Base-by-base conservation (phyloP, 1,139 yeast species). In the Kazachstania sp. region DNA sequence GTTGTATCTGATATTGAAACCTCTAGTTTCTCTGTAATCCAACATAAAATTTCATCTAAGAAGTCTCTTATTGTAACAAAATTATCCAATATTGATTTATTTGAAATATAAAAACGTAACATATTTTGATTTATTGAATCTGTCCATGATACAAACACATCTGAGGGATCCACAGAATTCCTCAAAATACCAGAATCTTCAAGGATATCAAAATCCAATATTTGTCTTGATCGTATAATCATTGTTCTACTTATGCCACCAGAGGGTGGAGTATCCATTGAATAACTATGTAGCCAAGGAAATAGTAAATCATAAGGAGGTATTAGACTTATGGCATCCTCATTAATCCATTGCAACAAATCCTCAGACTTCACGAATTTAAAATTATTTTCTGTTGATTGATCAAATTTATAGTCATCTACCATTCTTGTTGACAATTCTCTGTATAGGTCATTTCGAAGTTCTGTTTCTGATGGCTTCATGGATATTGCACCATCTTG, bases 261-360 rank as follows among this genome's bases (percentile, higher is more conserved):
- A 2, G 28, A 23, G 30, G 60, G 53, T 34, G 59, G 53, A 6
- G 43, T 32, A 3, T 54, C 45, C 36, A 48, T 48, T 39, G 65
- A 44, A 54, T 75, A 47, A 76, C 95, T 95, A 62, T 88, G 96
- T 39, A 86, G 71, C 97, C 97, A 88, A 1, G 97, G 97, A 58
- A 88, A 90, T 74, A 88, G 78, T 8, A 60, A 64, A 28, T 71
- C 75, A 13, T 92, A 82, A 2, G 75, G 78, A 0, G 96, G 95
- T 35, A 87, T 67, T 1, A 78, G 75, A 36, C 41, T 40, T 9
- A 37, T 23, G 7, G 47, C 41, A 30, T 46, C 37, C 15, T 6
- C 5, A 12, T 42, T 9, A 13, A 42, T 30, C 43, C 37, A 31
- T 9, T 19, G 19, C 8, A 6, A 9, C 6, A 40, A 23, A 11